Evolutionary conservation across 2,329 filamentous ascomycete genomes (phyloP).

Genomic region (Penicillium psychrosexuale): DNA sequence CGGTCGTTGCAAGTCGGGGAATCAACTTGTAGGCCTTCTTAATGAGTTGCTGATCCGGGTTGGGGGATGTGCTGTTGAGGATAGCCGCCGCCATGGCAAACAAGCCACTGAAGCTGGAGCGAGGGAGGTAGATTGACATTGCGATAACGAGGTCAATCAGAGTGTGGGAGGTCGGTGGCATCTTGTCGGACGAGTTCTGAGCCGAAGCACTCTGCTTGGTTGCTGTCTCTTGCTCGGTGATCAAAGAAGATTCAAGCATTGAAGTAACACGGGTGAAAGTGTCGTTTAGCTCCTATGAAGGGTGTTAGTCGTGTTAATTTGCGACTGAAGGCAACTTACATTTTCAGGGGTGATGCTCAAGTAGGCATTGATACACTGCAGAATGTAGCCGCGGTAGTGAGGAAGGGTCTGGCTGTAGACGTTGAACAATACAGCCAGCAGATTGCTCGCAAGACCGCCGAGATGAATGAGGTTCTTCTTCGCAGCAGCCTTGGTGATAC

Average conservation of each 20-base stretch:
- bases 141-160: slow-evolving; percentile 96
- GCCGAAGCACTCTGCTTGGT: slow-evolving; percentile 62
- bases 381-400: slow-evolving; percentile 82
- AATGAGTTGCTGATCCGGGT: slow-evolving; percentile 78
- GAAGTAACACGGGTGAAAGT: slow-evolving; percentile 84
- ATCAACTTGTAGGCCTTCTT: slow-evolving; percentile 99
- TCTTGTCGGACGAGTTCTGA: slow-evolving; percentile 63
- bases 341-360: slow-evolving; percentile 77
- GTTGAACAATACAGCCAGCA: slow-evolving; percentile 97
- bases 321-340: slow-evolving; percentile 30
- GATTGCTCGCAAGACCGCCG: slow-evolving; percentile 74
- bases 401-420: slow-evolving; percentile 96
- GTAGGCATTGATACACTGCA: slow-evolving; percentile 93
- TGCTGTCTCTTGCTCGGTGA: slow-evolving; percentile 62
- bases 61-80: slow-evolving; percentile 59
- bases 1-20: slow-evolving; percentile 79
- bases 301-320: slow-evolving; percentile 13
- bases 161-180: slow-evolving; percentile 91
- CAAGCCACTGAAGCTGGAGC: slow-evolving; percentile 76
- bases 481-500: slow-evolving; percentile 72
- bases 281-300: slow-evolving; percentile 66
- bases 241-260: slow-evolving; percentile 73
- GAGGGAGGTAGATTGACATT: slow-evolving; percentile 87
- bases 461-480: slow-evolving; percentile 79
- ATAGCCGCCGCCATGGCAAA: slow-evolving; percentile 85